Conservation (phyloP, 805 yeast genomes). For the Cyberlindnera maritima region DNA sequence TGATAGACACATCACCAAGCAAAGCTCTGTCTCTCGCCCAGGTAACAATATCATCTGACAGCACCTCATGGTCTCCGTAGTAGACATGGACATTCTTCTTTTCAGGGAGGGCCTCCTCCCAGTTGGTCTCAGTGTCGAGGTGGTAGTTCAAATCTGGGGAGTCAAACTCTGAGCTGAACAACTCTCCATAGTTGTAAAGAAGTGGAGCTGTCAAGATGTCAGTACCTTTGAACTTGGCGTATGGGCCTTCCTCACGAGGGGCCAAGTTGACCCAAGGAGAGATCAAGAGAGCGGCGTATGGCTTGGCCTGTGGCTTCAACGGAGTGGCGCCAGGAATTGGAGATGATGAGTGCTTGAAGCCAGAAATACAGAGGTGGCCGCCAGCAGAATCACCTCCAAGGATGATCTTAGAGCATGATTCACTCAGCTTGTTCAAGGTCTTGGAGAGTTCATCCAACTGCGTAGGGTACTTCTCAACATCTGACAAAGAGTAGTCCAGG, state of each 20-base stretch:
- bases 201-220: background rate
- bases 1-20: background rate
- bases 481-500: conserved; percentile 29
- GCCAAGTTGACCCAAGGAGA: conserved; percentile 17
- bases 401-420: conserved; percentile 17
- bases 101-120: conserved; percentile 4
- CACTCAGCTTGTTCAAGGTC: conserved; percentile 17
- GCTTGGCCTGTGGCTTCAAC: background rate
- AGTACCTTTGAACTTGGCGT: background rate
- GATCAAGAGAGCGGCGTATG: conserved; percentile 1
- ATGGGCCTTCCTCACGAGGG: conserved; percentile 5
- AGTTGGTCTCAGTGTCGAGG: conserved; percentile 1
- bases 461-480: conserved; percentile 23
- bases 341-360: conserved; percentile 8
- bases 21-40: background rate
- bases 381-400: conserved; percentile 34
- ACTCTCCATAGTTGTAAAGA: background rate
- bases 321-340: background rate
- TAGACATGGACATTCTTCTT: background rate
- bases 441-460: conserved; percentile 26
- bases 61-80: conserved; percentile 10
- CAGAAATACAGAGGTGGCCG: conserved; percentile 24
- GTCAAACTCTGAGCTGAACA: background rate
- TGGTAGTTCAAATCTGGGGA: background rate
- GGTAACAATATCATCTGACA: conserved; percentile 6